Conservation (phyloP, 768 basidiomycete species). For the Boletellus sp. region DNA sequence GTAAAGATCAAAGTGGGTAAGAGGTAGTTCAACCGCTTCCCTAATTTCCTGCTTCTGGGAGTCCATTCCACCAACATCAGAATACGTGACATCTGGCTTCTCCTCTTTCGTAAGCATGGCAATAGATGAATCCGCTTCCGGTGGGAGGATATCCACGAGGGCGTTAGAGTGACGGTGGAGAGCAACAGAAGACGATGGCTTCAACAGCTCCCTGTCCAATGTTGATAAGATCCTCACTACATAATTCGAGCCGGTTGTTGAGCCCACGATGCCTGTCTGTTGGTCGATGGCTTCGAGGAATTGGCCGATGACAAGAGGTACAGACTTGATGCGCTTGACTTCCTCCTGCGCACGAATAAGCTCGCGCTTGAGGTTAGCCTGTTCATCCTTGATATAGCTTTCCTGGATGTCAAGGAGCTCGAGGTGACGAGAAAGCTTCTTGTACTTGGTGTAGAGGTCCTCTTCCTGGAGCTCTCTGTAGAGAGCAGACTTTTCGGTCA, state of each 20-base stretch:
- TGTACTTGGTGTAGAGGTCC: conserved; percentile 96
- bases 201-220: conserved; percentile 93
- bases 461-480: conserved; percentile 84
- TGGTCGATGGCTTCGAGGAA: conserved; percentile 99
- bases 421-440: conserved; percentile 90
- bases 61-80: conserved; percentile 97
- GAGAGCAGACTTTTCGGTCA: conserved; percentile 85
- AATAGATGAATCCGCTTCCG: conserved; percentile 97
- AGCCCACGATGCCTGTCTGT: conserved; percentile 93
- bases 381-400: conserved; percentile 98
- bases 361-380: conserved; percentile 95
- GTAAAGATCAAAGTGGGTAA: conserved; percentile 97
- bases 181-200: conserved; percentile 97
- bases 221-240: conserved; percentile 97
- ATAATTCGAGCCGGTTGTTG: conserved; percentile 97
- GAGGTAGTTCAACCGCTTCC: conserved; percentile 95
- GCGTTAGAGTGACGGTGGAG: conserved; percentile 98
- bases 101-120: conserved; percentile 93
- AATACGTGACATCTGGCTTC: conserved; percentile 90
- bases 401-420: conserved; percentile 94
- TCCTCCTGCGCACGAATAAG: conserved; percentile 98
- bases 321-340: conserved; percentile 98
- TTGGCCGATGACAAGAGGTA: conserved; percentile 98
- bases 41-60: conserved; percentile 97
- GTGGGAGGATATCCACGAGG: conserved; percentile 95